Evolutionary conservation across 192 early-diverging fungal genomes (phyloP), one percentile per base, ranked within the genome.

Genomic region (Kappamyces sp.): DNA sequence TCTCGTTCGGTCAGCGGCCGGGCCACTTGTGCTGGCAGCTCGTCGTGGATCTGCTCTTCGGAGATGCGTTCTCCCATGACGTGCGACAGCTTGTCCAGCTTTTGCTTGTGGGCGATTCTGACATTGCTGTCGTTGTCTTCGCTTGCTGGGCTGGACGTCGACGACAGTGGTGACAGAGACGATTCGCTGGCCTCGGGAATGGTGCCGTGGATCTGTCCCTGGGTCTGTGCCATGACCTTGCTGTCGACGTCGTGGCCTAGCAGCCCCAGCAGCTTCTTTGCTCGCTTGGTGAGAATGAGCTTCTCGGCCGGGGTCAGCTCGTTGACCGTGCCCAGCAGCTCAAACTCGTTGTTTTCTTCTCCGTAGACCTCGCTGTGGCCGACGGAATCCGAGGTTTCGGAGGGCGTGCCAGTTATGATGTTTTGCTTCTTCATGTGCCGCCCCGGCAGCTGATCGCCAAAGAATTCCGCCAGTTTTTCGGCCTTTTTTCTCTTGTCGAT

Each of bases 231-330:
- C 23, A 23, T 23, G 23, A 23, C 23, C 23, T 23, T 23, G 23
- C 23, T 23, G 23, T 78, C 76, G 1, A 83, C 64, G 12, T 75
- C 69, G 50, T 86, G 80, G 51, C 86, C 86, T 41, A 87, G 44
- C 44, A 86, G 61, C 3, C 66, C 76, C 41, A 70, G 64, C 15
- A 87, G 71, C 70, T 87, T 87, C 58, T 80, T 76, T 34, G 72
- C 74, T 9, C 84, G 67, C 13, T 76, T 76, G 37, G 78, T 78
- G 35, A 87, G 72, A 15, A 80, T 61, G 12, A 75, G 67, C n/a
- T 81, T 72, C 64, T 84, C 71, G 58, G 74, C 74, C 5, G 71
- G 37, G 5, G 75, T 62, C 50, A 87, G 66, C 9, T 82, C 76
- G 47, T 78, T 78, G n/a, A 49, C 58, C 1, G 69, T 78, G 33